Evolutionary conservation across 2,329 filamentous ascomycete species (phyloP).

Genomic region (Pezicula rhizophila): DNA sequence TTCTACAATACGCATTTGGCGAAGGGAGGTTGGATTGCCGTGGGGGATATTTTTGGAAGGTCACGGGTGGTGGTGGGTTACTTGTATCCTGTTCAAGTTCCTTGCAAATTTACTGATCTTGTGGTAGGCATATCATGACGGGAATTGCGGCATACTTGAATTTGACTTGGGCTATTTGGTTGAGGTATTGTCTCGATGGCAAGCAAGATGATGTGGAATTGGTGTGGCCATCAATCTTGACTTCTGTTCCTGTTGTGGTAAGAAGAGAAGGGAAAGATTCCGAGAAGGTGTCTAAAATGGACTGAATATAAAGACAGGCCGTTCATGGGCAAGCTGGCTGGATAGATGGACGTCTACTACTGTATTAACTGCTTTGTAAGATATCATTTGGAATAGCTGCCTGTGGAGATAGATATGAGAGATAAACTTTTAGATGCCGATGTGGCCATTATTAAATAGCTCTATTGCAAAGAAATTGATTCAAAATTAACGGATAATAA

Average conservation of each 20-base stretch:
- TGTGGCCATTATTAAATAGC: too few species aligned
- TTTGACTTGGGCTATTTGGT: conserved; percentile 66
- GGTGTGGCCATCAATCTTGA: conserved; percentile 53
- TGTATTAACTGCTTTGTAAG: too few species aligned
- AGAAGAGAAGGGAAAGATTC: too few species aligned
- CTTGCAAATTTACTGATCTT: neutral
- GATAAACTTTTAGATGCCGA: too few species aligned
- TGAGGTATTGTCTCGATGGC: conserved; percentile 62
- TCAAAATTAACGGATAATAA: too few species aligned
- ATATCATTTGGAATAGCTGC: too few species aligned
- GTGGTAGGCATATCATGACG: conserved; percentile 58
- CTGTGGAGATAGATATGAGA: too few species aligned
- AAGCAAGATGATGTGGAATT: conserved; percentile 52
- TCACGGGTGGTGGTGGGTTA: conserved; percentile 64
- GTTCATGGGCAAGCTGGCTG: too few species aligned
- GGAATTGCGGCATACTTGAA: conserved; percentile 62
- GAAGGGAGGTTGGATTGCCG: conserved; percentile 57
- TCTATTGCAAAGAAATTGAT: too few species aligned
- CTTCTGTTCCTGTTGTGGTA: conserved; percentile 28
- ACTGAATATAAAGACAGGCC: too few species aligned
- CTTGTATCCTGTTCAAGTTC: neutral
- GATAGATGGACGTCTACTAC: too few species aligned
- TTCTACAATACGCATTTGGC: conserved; percentile 37
- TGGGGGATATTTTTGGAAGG: conserved; percentile 69
- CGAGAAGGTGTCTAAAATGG: too few species aligned